Conservation (phyloP, 192 early-diverging fungal genomes). For the Coemansia sp. region DNA sequence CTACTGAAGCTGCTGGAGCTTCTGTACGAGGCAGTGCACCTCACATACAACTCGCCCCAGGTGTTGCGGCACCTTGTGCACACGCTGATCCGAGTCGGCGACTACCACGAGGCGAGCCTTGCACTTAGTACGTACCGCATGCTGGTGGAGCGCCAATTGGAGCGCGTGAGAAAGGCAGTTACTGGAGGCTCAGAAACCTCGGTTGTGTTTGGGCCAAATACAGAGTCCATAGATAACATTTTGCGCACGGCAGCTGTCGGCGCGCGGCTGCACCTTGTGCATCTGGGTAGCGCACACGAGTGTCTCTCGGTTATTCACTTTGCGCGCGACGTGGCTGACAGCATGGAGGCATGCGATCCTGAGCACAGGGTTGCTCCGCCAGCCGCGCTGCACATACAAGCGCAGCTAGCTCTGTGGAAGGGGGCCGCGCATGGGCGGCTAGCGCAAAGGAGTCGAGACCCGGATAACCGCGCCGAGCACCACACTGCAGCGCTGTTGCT, state of each 20-base stretch:
- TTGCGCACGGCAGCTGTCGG: slow-evolving; percentile 41
- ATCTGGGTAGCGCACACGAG: slow-evolving; percentile 30
- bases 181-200: slow-evolving; percentile 5
- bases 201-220: slow-evolving; percentile 2
- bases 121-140: slow-evolving; percentile 64
- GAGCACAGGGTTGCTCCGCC: slow-evolving; percentile 20
- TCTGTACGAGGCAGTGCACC: slow-evolving; percentile 62
- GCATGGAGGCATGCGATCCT: slow-evolving; percentile 34
- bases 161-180: slow-evolving; percentile 25
- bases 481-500: slow-evolving; percentile 60
- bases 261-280: slow-evolving; percentile 48
- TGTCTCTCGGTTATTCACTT: slow-evolving; percentile 44
- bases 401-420: slow-evolving; percentile 47
- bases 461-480: slow-evolving; percentile 60
- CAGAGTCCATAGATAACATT: slow-evolving; percentile 28
- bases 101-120: slow-evolving; percentile 74
- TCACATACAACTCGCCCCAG: slow-evolving; percentile 71
- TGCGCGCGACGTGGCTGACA: slow-evolving; percentile 37
- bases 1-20: slow-evolving; percentile 59
- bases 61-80: slow-evolving; percentile 64
- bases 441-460: slow-evolving; percentile 58
- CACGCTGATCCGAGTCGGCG: slow-evolving; percentile 60
- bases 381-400: slow-evolving; percentile 11
- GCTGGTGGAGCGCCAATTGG: slow-evolving; percentile 55
- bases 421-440: slow-evolving; percentile 35